These are phyloP conservation scores for Neofusicoccum umdonicola DNA, from an alignment of 2,329 filamentous ascomycete species.

Conservation along the genomic window DNA sequence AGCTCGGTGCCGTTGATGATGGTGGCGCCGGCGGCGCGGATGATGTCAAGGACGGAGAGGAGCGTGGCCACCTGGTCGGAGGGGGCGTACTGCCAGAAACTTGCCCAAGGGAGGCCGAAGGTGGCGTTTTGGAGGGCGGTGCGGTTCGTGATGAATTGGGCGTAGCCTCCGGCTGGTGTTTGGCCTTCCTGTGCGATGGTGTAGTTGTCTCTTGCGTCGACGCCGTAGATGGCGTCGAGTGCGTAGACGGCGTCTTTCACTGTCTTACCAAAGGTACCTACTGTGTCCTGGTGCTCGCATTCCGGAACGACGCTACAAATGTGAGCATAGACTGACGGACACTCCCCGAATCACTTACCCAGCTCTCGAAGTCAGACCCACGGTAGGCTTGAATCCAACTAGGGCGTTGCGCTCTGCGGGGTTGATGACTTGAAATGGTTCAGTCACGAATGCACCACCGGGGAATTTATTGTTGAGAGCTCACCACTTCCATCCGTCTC, in stretches of 20 bases:
- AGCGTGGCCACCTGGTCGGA: constrained; percentile 56
- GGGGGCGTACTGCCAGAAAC: constrained; percentile 65
- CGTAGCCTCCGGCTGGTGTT: constrained; percentile 57
- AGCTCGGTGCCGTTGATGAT: constrained; percentile 71
- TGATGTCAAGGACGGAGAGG: constrained; percentile 48
- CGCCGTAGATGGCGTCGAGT: constrained; percentile 66
- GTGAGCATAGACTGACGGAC: background rate
- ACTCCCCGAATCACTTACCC: background rate
- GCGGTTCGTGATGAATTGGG: constrained; percentile 55
- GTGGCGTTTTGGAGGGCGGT: constrained; percentile 57
- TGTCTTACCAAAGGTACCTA: constrained; percentile 66
- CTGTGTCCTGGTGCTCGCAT: constrained; percentile 64
- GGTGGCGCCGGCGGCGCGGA: constrained; percentile 62
- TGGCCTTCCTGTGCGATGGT: constrained; percentile 57
- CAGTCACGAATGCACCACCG: background rate
- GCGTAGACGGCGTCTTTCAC: constrained; percentile 67
- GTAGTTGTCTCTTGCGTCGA: constrained; percentile 64
- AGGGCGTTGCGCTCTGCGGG: constrained; percentile 68
- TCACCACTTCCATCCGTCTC: constrained; percentile 44
- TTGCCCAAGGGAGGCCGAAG: constrained; percentile 71
- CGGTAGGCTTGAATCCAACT: constrained; percentile 64
- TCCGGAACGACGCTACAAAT: constrained; percentile 55
- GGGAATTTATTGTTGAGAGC: background rate
- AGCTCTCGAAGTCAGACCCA: constrained; percentile 28
- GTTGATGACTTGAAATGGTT: constrained; percentile 53